Base-by-base conservation (phyloP, 2,329 filamentous ascomycete species). In the Verticillium klebahnii region DNA sequence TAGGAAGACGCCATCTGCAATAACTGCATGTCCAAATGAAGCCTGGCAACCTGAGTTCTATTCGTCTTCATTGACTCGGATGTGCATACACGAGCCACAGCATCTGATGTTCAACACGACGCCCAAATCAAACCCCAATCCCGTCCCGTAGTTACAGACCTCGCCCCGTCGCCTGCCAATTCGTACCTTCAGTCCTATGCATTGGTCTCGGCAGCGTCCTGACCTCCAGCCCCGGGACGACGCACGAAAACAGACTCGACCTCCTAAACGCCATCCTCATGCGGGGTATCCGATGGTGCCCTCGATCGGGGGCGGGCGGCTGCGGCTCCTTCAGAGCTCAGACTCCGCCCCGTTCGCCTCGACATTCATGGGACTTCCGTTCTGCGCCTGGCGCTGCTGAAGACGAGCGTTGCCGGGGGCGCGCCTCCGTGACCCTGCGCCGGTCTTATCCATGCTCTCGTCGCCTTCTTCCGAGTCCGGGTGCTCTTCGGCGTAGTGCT, bases 391-490 rank as follows among this genome's bases (percentile, higher is more conserved):
- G 62, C 78, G 71, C 61, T 69, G 69, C 65, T 77, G 77, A 56
- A 77, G 72, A 58, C 77, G 75, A 45, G 74, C 70, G 62, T 73
- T 77, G 19, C 77, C 79, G 12, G 75, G 74, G 7, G 77, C 77
- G 31, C 80, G 79, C 61, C 80, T 75, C 60, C 80, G 77, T 56
- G 76, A 72, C 23, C 74, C 71, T 31, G 75, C 71, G 50, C 77
- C 75, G 61, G 77, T 80, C 32, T 75, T 69, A 63, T 77, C 80
- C 72, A 78, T 79, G 60, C 71, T 76, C 61, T 81, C 79, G 17
- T 86, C 84, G 17, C 86, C 84, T 19, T 85, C 82, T n/a, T 88
- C 85, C 29, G 78, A 81, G 56, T 86, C 84, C 2, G 77, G 78
- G 65, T 85, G 79, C 57, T 84, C 78, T 62, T 80, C 79, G 29